phyloP scores from a whole-genome alignment of 1,139 yeast species.

The Yamadazyma diospyri region DNA sequence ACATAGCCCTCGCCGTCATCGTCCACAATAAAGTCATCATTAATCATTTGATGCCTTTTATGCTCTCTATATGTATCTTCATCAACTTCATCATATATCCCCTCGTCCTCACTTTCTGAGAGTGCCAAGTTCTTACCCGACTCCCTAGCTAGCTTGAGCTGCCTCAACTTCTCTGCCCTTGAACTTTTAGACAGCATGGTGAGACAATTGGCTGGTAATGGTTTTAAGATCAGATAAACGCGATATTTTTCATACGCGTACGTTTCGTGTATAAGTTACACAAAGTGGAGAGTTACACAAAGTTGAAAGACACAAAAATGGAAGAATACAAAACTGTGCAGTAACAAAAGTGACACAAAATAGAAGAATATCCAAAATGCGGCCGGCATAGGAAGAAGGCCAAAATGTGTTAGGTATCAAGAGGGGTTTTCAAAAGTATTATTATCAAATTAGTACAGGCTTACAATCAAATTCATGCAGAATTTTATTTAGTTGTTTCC shows the following conservation, averaged over 20 bases:
- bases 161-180: conserved; percentile 32
- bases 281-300: no score
- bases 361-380: no score
- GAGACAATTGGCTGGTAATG: not conserved
- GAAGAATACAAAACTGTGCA: no score
- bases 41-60: conserved; percentile 74
- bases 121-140: conserved; percentile 27
- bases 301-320: no score
- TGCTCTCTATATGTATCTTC: conserved; percentile 74
- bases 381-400: no score
- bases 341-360: no score
- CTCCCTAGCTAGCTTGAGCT: conserved; percentile 39
- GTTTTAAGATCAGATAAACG: conserved; percentile 1
- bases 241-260: conserved; percentile 1
- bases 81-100: conserved; percentile 82
- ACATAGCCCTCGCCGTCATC: conserved; percentile 90
- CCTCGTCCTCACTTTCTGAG: conserved; percentile 27
- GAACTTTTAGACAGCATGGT: conserved; percentile 14
- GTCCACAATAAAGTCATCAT: conserved; percentile 92
- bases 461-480: no score
- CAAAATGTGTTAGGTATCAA: no score
- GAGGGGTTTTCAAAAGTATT: no score
- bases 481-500: no score
- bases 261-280: no score
- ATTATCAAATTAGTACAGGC: no score